These are phyloP conservation scores for Aspergillus ochraceus DNA, from an alignment of 2,329 filamentous ascomycete species.

Conservation along the genomic window DNA sequence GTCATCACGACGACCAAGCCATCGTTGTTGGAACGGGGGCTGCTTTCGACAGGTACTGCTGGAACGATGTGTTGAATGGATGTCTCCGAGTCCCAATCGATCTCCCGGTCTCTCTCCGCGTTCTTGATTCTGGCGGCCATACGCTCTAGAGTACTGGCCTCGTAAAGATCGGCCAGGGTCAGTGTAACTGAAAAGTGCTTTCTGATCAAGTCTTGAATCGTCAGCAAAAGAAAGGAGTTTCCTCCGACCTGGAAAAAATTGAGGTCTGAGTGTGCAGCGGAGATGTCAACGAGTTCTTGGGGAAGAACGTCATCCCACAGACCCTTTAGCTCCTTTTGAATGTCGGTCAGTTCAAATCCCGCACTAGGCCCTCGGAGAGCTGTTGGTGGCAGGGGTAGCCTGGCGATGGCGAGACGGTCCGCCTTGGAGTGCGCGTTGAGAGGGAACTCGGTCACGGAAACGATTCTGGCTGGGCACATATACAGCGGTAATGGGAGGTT, in stretches of 20 bases:
- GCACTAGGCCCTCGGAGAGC: background rate
- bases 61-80: background rate
- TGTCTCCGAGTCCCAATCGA: background rate
- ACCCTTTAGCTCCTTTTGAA: background rate
- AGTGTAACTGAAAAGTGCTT: background rate
- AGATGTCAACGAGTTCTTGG: background rate
- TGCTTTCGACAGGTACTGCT: background rate
- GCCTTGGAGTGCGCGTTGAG: slow-evolving; percentile 28
- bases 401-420: slow-evolving; percentile 17
- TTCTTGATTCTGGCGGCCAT: background rate
- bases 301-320: slow-evolving; percentile 2
- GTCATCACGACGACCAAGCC: background rate
- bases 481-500: slow-evolving; percentile 32
- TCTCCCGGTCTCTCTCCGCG: background rate
- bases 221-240: slow-evolving; percentile 1
- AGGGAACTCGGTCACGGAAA: slow-evolving; percentile 26
- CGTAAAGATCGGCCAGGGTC: background rate
- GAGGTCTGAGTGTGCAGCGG: background rate
- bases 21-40: background rate
- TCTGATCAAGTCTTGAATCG: background rate
- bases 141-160: background rate
- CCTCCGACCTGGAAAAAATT: slow-evolving; percentile 1
- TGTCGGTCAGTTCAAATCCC: background rate
- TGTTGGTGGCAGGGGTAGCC: slow-evolving; percentile 22
- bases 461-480: slow-evolving; percentile 33